Percentiles rank a stretch among this genome's conserved stretches.
Evolutionary conservation across 116 monocot species (phyloP).

Genomic region (Iris pallida): DNA sequence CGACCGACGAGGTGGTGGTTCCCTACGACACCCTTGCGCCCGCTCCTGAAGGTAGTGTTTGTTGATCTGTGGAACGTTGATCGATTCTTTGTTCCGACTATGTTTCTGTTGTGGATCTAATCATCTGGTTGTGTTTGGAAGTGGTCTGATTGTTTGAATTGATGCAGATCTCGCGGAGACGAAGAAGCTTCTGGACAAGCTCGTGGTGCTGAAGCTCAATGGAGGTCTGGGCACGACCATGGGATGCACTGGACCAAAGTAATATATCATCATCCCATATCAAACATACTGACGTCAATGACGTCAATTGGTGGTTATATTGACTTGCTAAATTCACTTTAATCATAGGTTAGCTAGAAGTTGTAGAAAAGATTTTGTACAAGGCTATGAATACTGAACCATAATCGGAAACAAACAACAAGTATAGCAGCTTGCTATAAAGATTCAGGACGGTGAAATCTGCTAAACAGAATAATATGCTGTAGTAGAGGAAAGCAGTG

Average conservation of each 20-base stretch:
- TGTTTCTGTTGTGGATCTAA: not conserved
- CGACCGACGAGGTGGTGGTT: constrained; percentile 90
- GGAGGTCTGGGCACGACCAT: constrained; percentile 95
- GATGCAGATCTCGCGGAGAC: constrained; percentile 58
- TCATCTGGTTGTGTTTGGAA: not conserved
- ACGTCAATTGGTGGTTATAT: too few relatives aligned
- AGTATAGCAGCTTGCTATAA: too few relatives aligned
- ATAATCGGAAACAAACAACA: too few relatives aligned
- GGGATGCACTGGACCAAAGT: constrained; percentile 99
- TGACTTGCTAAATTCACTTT: too few relatives aligned
- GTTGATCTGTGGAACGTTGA: not conserved
- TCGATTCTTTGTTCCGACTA: not conserved
- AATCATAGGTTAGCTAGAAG: too few relatives aligned
- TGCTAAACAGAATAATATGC: too few relatives aligned
- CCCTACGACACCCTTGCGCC: constrained; percentile 69
- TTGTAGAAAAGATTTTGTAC: too few relatives aligned
- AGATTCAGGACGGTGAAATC: too few relatives aligned
- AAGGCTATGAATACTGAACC: too few relatives aligned
- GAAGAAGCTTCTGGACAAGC: constrained; percentile 87
- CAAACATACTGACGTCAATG: too few relatives aligned
- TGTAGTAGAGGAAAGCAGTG: too few relatives aligned
- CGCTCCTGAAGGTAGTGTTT: constrained; percentile 55
- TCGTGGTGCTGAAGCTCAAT: constrained; percentile 93
- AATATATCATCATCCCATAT: constrained; percentile 10
- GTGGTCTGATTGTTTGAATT: not conserved